Evolutionary conservation across 2,329 filamentous ascomycete species (phyloP).

Genomic region (Aureobasidium sp.): DNA sequence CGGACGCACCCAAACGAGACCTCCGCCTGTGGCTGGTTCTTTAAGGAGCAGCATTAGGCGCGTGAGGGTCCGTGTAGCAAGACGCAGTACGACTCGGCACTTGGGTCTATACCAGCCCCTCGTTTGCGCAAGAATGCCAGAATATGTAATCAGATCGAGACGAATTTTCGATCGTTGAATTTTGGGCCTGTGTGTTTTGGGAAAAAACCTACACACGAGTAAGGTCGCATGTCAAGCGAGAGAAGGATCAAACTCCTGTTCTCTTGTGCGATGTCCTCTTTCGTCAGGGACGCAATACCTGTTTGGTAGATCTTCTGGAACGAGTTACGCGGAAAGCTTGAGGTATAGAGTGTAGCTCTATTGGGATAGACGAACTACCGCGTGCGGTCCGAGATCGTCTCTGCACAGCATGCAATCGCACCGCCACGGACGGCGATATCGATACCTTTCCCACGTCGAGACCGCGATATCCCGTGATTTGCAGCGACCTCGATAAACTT

Average conservation of each 20-base stretch:
- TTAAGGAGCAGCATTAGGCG: neutral
- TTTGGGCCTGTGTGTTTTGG: neutral
- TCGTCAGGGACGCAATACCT: neutral
- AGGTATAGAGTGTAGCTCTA: neutral
- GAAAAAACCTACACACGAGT: neutral
- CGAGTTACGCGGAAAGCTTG: neutral
- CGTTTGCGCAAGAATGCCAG: neutral
- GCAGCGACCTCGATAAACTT: neutral
- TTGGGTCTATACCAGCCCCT: neutral
- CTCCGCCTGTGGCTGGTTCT: neutral
- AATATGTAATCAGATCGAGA: neutral
- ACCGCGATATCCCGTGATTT: constrained; percentile 9
- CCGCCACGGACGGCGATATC: neutral
- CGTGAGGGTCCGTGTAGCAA: neutral
- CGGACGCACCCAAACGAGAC: neutral
- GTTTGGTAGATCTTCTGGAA: neutral
- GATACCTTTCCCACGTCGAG: neutral
- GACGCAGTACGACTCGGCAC: neutral
- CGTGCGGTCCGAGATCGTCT: neutral
- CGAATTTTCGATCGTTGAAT: neutral
- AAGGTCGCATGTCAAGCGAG: neutral
- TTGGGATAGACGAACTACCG: neutral
- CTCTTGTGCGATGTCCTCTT: neutral
- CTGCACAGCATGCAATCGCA: neutral
- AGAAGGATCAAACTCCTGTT: neutral